Conservation (phyloP, 1,139 yeast genomes). For the Debaryomycetaceae sp. region DNA sequence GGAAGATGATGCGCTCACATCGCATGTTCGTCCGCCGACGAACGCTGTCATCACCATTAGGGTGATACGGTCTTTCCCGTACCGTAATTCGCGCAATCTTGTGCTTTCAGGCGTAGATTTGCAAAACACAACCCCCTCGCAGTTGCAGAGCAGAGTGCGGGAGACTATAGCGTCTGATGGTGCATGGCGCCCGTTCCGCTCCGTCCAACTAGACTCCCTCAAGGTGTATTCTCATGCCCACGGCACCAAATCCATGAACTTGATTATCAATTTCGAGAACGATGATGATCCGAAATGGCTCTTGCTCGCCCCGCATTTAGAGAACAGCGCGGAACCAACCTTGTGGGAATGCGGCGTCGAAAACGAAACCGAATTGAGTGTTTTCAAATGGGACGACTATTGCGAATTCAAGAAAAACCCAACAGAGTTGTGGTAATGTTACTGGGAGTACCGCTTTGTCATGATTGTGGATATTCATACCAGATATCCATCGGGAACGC, state of each 20-base stretch:
- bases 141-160: conserved; percentile 38
- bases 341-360: conserved; percentile 63
- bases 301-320: conserved; percentile 20
- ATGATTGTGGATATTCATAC: no score
- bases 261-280: conserved; percentile 81
- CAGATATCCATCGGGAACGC: no score
- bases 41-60: conserved; percentile 75
- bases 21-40: conserved; percentile 56
- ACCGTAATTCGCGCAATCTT: conserved; percentile 78
- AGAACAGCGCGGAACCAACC: conserved; percentile 26
- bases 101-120: conserved; percentile 67
- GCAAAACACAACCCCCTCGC: conserved; percentile 53
- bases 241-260: conserved; percentile 85
- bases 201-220: conserved; percentile 61
- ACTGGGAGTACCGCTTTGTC: background rate
- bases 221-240: conserved; percentile 93
- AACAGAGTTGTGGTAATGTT: conserved; percentile 70
- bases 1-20: conserved; percentile 60
- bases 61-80: conserved; percentile 83
- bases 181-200: conserved; percentile 71
- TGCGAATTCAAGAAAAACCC: conserved; percentile 66
- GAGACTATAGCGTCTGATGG: conserved; percentile 53
- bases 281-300: conserved; percentile 51
- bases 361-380: conserved; percentile 85
- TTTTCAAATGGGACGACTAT: conserved; percentile 62